These are phyloP conservation scores for Macadamia integrifolia DNA, from an alignment of 164 flowering plant genomes.

Conservation along the genomic window DNA sequence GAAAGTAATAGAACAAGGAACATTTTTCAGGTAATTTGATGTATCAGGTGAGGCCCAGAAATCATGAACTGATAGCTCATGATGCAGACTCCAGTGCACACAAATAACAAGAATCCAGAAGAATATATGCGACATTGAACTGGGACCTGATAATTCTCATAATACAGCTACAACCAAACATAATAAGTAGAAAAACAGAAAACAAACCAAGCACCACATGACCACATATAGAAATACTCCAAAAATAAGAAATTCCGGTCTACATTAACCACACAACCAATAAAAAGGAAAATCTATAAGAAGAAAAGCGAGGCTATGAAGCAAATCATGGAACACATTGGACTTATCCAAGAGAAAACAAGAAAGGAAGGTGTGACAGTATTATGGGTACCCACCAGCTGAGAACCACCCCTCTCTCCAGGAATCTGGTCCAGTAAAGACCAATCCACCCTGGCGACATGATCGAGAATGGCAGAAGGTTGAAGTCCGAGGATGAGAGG, in stretches of 20 bases:
- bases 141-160: neutral
- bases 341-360: neutral
- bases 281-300: neutral
- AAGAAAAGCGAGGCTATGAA: neutral
- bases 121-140: neutral
- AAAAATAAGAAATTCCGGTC: too few species aligned
- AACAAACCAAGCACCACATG: neutral
- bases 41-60: too few species aligned
- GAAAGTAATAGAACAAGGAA: too few species aligned
- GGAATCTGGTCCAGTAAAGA: slow-evolving; percentile 70
- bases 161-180: neutral
- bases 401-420: slow-evolving; percentile 90
- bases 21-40: too few species aligned
- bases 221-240: neutral
- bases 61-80: too few species aligned
- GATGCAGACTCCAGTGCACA: too few species aligned
- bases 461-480: slow-evolving; percentile 82
- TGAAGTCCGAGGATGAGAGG: slow-evolving; percentile 75
- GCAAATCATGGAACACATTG: neutral
- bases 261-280: neutral
- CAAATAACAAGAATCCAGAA: too few species aligned
- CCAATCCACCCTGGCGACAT: slow-evolving; percentile 77
- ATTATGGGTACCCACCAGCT: slow-evolving; percentile 53
- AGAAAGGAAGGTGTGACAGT: neutral
- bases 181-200: neutral